These are phyloP conservation scores for Pulveroboletus sp. DNA, from an alignment of 768 basidiomycete genomes.

Conservation along the genomic window DNA sequence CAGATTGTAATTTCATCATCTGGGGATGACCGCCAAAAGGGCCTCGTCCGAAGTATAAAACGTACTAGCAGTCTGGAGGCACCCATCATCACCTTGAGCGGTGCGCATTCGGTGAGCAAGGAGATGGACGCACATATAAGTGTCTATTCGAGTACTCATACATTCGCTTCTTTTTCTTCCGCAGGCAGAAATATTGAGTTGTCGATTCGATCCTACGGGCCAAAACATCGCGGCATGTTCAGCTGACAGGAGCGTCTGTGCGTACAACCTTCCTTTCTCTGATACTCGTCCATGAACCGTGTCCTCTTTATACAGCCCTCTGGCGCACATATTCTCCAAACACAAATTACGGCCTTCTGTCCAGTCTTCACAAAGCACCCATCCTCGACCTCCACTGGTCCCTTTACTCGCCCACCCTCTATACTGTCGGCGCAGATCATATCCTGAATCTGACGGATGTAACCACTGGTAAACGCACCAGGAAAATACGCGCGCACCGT, in stretches of 20 bases:
- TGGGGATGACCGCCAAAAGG: slow-evolving; percentile 69
- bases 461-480: slow-evolving; percentile 75
- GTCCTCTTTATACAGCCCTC: slow-evolving; percentile 46
- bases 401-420: slow-evolving; percentile 63
- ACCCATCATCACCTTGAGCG: slow-evolving; percentile 87
- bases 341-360: slow-evolving; percentile 85
- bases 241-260: slow-evolving; percentile 85
- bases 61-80: slow-evolving; percentile 92
- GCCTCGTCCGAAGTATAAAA: slow-evolving; percentile 78
- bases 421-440: slow-evolving; percentile 89
- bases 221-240: slow-evolving; percentile 93
- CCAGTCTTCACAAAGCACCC: slow-evolving; percentile 82
- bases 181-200: slow-evolving; percentile 83
- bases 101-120: slow-evolving; percentile 84
- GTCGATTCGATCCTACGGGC: slow-evolving; percentile 91
- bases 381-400: slow-evolving; percentile 94
- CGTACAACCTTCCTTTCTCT: slow-evolving; percentile 31
- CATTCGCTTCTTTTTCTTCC: not conserved
- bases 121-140: too few relatives aligned
- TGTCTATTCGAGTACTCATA: too few relatives aligned
- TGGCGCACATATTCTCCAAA: slow-evolving; percentile 93
- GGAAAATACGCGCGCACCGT: slow-evolving; percentile 82
- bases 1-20: slow-evolving; percentile 77
- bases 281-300: slow-evolving; percentile 1
- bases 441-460: slow-evolving; percentile 73